These are phyloP conservation scores for Emericellopsis atlantica DNA, from an alignment of 2,329 filamentous ascomycete genomes.

Conservation along the genomic window DNA sequence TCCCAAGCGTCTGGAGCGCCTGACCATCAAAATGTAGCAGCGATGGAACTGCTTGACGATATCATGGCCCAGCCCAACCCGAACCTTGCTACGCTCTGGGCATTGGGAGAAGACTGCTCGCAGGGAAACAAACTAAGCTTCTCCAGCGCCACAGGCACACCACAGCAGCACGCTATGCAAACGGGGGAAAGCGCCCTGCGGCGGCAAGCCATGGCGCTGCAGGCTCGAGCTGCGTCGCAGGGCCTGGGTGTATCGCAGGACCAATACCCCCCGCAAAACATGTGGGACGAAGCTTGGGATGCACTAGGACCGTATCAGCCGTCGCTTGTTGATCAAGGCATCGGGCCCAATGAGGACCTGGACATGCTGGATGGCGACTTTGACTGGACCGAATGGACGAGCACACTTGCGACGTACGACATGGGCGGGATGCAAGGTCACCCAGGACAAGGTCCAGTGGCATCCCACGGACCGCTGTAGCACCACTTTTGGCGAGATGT, in stretches of 20 bases:
- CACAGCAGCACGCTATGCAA: background rate
- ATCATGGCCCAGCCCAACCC: slow-evolving; percentile 24
- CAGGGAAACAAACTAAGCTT: too few relatives aligned
- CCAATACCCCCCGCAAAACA: slow-evolving; percentile 23
- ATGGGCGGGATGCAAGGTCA: background rate
- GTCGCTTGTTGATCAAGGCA: background rate
- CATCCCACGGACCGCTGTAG: too few relatives aligned
- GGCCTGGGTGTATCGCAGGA: slow-evolving; percentile 10
- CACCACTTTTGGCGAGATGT: background rate
- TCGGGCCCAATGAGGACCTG: slow-evolving; percentile 8
- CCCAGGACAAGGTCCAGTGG: too few relatives aligned
- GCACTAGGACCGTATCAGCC: slow-evolving; percentile 9
- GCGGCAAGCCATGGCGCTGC: slow-evolving; percentile 9
- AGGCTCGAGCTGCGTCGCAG: slow-evolving; percentile 3
- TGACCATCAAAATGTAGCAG: background rate
- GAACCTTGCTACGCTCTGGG: slow-evolving; percentile 20
- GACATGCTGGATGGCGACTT: slow-evolving; percentile 29
- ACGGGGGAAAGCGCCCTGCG: slow-evolving; percentile 6
- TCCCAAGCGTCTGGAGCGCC: slow-evolving; percentile 3
- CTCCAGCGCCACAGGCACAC: slow-evolving; percentile 5
- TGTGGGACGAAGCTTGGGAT: slow-evolving; percentile 22
- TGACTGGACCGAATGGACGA: slow-evolving; percentile 36
- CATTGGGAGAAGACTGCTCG: too few relatives aligned
- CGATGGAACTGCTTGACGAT: slow-evolving; percentile 21
- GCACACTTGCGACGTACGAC: slow-evolving; percentile 10